Conservation (phyloP, 1,284 basidiomycete genomes). For the Cryptococcus jaspeensis region DNA sequence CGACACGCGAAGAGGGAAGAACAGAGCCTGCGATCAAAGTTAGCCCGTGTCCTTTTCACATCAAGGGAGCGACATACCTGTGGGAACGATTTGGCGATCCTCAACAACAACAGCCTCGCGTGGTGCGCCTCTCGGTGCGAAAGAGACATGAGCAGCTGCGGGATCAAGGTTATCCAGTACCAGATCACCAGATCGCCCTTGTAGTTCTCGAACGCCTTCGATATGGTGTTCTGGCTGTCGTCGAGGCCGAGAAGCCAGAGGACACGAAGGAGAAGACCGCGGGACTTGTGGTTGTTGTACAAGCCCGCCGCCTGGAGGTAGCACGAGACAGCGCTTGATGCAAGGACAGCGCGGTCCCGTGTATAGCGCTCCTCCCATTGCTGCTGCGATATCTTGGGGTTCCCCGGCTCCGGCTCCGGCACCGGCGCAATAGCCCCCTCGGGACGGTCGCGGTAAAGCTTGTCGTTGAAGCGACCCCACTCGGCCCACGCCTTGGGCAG, state of each 20-base stretch:
- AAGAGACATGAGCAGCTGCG: constrained; percentile 88
- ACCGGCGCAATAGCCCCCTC: constrained; percentile 33
- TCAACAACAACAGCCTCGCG: constrained; percentile 83
- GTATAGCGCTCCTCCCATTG: constrained; percentile 46
- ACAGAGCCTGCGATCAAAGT: constrained; percentile 67
- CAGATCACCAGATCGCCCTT: constrained; percentile 96
- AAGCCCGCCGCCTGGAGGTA: constrained; percentile 96
- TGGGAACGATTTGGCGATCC: constrained; percentile 88
- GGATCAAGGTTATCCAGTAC: constrained; percentile 99
- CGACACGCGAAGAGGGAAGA: constrained; percentile 90
- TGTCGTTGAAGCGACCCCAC: constrained; percentile 95
- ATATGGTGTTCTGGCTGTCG: constrained; percentile 68
- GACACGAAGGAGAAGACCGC: constrained; percentile 86
- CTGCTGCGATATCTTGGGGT: constrained; percentile 68
- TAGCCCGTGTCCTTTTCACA: constrained; percentile 1
- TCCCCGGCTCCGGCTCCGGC: constrained; percentile 52
- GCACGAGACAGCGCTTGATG: constrained; percentile 91
- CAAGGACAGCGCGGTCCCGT: constrained; percentile 60
- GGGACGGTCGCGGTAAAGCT: constrained; percentile 65
- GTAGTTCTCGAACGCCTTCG: constrained; percentile 91
- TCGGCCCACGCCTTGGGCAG: constrained; percentile 98
- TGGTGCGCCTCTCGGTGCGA: constrained; percentile 91
- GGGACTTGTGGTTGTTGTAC: constrained; percentile 92
- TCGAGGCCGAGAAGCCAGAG: constrained; percentile 97
- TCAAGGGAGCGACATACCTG: constrained; percentile 61